Evolutionary conservation across 1,284 basidiomycete species (phyloP).

Genomic region (Puccinia novopanici): DNA sequence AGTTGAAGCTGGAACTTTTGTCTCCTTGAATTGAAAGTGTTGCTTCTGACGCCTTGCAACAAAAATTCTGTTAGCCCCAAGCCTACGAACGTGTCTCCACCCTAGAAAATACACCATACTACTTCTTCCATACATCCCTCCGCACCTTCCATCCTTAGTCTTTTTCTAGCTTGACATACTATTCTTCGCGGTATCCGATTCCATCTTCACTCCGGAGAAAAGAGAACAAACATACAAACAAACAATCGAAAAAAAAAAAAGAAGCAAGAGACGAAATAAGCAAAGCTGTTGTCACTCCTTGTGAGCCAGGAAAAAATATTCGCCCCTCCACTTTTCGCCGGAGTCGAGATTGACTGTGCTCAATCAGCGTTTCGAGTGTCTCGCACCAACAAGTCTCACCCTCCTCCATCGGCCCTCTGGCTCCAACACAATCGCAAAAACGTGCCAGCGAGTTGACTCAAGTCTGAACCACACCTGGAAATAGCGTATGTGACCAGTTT

Average conservation of each 20-base stretch:
- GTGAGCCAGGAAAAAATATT: neutral
- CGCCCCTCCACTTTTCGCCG: neutral
- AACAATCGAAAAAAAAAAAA: too few relatives aligned
- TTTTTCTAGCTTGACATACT: neutral
- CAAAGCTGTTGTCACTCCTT: neutral
- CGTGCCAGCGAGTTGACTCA: conserved; percentile 23
- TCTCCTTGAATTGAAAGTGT: conserved; percentile 15
- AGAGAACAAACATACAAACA: too few relatives aligned
- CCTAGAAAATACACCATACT: conserved; percentile 22
- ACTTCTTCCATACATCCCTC: conserved; percentile 7
- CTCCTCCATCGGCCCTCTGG: neutral
- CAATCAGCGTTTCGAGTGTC: conserved; percentile 20
- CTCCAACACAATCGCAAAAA: neutral
- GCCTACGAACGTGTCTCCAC: conserved; percentile 16
- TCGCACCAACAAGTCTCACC: conserved; percentile 23
- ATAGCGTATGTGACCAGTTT: conserved; percentile 10
- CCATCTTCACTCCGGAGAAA: neutral
- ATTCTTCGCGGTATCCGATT: neutral
- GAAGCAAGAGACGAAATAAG: neutral
- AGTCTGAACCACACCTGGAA: neutral
- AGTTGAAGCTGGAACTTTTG: conserved; percentile 21
- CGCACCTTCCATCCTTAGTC: neutral
- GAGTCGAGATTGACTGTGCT: conserved; percentile 17
- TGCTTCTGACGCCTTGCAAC: neutral
- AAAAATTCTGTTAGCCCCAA: conserved; percentile 6